Percentiles rank a stretch among this genome's conserved stretches.
Conservation (phyloP, 768 basidiomycete species). For the Psilocybe sp. region DNA sequence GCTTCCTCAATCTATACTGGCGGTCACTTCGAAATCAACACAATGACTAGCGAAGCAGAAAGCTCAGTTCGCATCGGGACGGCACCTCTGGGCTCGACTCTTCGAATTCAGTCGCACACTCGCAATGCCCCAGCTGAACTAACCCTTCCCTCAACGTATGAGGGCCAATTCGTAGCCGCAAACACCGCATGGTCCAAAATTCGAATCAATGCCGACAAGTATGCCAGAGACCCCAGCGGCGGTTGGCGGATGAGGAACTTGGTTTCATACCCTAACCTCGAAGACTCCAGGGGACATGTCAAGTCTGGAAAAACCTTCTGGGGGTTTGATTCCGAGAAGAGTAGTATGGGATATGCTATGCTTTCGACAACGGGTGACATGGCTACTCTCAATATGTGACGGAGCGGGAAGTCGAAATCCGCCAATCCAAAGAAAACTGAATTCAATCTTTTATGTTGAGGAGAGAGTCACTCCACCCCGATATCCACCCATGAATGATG, state of each 20-base stretch:
- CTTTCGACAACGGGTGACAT: too few relatives aligned
- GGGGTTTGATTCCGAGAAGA: too few relatives aligned
- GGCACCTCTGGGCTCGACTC: slow-evolving; percentile 33
- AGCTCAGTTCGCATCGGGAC: slow-evolving; percentile 25
- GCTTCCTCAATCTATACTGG: slow-evolving; percentile 20
- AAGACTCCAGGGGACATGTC: too few relatives aligned
- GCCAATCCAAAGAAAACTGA: too few relatives aligned
- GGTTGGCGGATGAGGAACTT: slow-evolving; percentile 17
- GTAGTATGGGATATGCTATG: too few relatives aligned
- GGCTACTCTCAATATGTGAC: too few relatives aligned
- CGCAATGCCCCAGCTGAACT: slow-evolving; percentile 32
- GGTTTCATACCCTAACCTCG: too few relatives aligned
- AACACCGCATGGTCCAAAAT: slow-evolving; percentile 10
- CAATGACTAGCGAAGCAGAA: slow-evolving; percentile 30
- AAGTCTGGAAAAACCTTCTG: too few relatives aligned
- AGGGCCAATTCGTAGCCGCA: slow-evolving; percentile 28
- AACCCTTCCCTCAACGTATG: slow-evolving; percentile 31
- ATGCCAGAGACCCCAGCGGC: slow-evolving; percentile 21
- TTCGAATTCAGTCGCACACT: slow-evolving; percentile 27
- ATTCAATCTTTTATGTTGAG: too few relatives aligned
- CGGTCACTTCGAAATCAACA: slow-evolving; percentile 30
- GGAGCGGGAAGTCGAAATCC: too few relatives aligned
- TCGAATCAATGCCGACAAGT: slow-evolving; percentile 3
- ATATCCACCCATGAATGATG: too few relatives aligned
- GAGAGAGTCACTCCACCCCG: too few relatives aligned